Evolutionary conservation across 2,329 filamentous ascomycete species (phyloP), one percentile per base, ranked within the genome.

Genomic region (Fonsecaea monophora): DNA sequence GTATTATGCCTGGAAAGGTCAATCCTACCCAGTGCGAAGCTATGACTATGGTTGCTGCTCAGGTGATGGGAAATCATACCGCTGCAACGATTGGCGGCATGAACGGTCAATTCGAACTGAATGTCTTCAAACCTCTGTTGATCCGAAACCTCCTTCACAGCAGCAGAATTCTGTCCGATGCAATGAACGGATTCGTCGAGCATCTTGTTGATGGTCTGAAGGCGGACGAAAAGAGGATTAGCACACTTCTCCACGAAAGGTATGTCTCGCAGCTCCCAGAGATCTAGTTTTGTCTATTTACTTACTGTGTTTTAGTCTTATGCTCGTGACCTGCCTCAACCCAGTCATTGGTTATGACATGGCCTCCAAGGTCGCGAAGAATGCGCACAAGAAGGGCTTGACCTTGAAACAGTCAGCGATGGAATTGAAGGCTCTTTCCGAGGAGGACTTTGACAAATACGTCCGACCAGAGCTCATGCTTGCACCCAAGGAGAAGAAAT

Each of bases 1-100:
- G 92, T 74, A 98, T 99, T 85, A 99, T 99, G 95, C 95, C 95
- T 53, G 95, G 95, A 77, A 99, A 99, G 85, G 95, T 99, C 79
- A 99, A 99, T 85, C 95, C 95, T 37, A 99, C 95, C 37, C 95
- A 99, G 83, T 97, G 93, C 82, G 95, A 99, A 85, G 92, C 93
- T 69, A 84, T 99, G 79, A 98, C 95, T 74, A 99, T 99, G 95
- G 85, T 98, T 68, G 97, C 94, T 84, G 89, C 92, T 21, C 95
- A 99, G 82, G 94, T 99, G 69, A 97, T 98, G 87, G 95, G 95
- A 77, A 99, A 99, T 86, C 89, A 98, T 78, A 90, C 93, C 62
- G 92, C 95, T 42, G 89, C 92, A 68, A 97, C 94, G 35, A 92
- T 98, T 75, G 92, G 93, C 70, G 95, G 94, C 77, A 96, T 96